phyloP scores from a whole-genome alignment of 345 rosid species.

The Citrus hindsii region DNA sequence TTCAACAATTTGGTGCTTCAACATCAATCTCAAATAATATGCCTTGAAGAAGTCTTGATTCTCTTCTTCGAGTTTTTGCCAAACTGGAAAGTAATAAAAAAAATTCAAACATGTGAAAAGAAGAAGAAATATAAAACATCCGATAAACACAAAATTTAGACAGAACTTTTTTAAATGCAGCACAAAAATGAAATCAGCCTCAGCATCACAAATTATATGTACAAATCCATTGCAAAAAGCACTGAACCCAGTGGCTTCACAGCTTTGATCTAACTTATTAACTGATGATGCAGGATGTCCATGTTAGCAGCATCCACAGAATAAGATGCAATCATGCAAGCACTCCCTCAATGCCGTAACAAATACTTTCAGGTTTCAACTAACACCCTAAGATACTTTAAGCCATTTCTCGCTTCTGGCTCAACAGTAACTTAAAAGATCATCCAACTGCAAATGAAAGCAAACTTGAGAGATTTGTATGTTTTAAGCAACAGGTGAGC shows the following conservation, averaged over 20 bases:
- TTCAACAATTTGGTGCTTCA: conserved; percentile 88
- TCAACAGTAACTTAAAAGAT: background rate
- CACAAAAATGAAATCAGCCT: background rate
- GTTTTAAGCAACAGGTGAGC: background rate
- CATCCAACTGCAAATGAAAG: background rate
- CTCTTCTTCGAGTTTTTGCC: conserved; percentile 99
- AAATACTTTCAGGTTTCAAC: background rate
- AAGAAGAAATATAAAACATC: background rate
- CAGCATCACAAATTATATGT: background rate
- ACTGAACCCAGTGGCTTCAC: background rate
- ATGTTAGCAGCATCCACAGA: background rate
- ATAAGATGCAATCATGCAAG: background rate
- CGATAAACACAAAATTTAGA: background rate
- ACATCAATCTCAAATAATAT: conserved; percentile 81
- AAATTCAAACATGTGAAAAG: background rate
- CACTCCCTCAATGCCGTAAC: background rate
- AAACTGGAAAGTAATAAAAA: conserved; percentile 51
- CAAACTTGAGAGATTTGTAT: background rate
- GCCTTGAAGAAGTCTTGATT: conserved; percentile 90
- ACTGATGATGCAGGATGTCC: background rate
- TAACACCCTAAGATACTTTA: background rate
- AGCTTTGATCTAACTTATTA: background rate
- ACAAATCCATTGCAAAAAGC: background rate
- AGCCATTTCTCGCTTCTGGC: background rate
- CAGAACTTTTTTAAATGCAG: background rate